A percentile compares a stretch with the other conserved stretches of the same genome.
These are phyloP conservation scores for Sporothrix phasma DNA, from an alignment of 2,329 filamentous ascomycete genomes.

Conservation along the genomic window DNA sequence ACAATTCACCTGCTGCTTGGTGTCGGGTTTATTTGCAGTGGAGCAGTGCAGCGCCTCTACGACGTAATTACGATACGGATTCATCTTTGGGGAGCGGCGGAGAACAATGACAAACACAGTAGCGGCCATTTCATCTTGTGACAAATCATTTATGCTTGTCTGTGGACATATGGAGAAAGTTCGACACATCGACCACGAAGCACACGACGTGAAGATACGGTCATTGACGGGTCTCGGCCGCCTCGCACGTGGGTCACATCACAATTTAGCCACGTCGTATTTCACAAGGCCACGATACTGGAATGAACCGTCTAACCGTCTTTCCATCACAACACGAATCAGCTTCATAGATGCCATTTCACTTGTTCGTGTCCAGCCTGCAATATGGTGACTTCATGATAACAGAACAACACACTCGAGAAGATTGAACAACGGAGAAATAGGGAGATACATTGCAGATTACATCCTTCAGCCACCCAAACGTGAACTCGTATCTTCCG, in stretches of 20 bases:
- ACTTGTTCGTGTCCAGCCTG: slow-evolving; percentile 1
- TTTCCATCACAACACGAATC: not conserved
- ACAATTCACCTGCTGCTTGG: no score
- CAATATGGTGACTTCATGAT: not conserved
- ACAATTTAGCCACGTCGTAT: no score
- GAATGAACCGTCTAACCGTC: not conserved
- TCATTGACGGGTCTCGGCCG: no score
- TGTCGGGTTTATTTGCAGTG: no score
- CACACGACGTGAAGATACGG: no score
- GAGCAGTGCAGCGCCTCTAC: no score
- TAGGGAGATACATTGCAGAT: no score
- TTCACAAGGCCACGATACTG: no score
- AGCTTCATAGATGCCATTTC: not conserved
- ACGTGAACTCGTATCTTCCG: not conserved
- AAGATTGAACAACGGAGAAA: no score
- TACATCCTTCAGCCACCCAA: not conserved
- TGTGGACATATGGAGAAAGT: not conserved
- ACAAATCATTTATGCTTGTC: not conserved
- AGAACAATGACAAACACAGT: not conserved
- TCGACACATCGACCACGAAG: not conserved
- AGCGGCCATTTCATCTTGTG: not conserved
- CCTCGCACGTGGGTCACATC: no score
- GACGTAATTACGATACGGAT: no score
- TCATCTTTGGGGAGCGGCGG: no score
- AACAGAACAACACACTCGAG: not conserved